Base-by-base conservation (phyloP, 2,329 filamentous ascomycete genomes). In the Diaporthe citri region DNA sequence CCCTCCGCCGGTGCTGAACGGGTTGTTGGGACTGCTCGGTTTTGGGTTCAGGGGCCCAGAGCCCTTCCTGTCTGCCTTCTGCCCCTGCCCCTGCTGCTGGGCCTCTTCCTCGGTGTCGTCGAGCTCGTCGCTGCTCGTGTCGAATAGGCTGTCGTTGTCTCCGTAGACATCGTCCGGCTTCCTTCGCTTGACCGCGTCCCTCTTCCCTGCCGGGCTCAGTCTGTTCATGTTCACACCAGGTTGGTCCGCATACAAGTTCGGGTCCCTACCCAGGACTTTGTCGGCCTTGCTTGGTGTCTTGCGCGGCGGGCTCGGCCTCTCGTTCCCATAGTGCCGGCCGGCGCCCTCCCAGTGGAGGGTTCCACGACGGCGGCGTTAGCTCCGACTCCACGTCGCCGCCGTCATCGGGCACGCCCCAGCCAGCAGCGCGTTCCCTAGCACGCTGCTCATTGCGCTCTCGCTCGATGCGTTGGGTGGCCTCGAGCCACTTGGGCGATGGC, bases 401-500 rank as follows among this genome's bases (percentile, higher is more conserved):
- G 76, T 80, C 83, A 9, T 83, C 84, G 12, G 80, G 80, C 31
- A 78, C 80, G 46, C 93, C 93, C 92, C 93, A 94, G 46, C 93
- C 93, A 20, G 93, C 92, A 39, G 87, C 89, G 25, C 89, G 85
- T 82, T 95, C 93, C 73, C 93, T 86, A 75, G 88, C 86, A 66
- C 89, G 87, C 81, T 94, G 93, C 67, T 89, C 86, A 71, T 90
- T 86, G 60, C 91, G 85, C 76, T 93, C 90, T 13, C 80, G 78
- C 6, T 86, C 85, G n/a, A 95, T 87, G 28, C 86, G 86, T 8
- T 95, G 92, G 57, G 92, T 88, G 5, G 93, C 93, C 48, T 92
- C 91, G 3, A 94, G 77, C 94, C 97, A 99, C 78, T 90, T 91
- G 1, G 90, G 88, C 80, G 92, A 97, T 0, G 96, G 90, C 80